phyloP scores from a whole-genome alignment of 2,329 filamentous ascomycete genomes.

The Sporothrix variecibatus region DNA sequence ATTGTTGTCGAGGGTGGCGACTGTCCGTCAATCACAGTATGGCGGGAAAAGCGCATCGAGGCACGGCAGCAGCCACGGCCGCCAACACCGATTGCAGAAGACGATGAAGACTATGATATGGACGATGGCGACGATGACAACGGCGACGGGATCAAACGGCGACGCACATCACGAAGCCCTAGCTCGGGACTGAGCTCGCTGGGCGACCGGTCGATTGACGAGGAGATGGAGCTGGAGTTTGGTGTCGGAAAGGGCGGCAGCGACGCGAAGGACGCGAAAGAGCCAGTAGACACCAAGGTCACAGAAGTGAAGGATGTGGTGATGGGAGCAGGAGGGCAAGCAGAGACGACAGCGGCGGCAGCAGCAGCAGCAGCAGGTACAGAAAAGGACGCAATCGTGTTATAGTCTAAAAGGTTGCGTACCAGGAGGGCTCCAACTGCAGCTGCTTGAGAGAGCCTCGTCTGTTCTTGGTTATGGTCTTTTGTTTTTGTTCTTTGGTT shows the following conservation, averaged over 20 bases:
- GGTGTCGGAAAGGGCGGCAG: neutral
- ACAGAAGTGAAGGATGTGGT: neutral
- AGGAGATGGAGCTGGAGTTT: constrained; percentile 50
- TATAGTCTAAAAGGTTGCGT: constrained; percentile 1
- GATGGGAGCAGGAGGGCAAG: neutral
- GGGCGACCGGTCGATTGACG: constrained; percentile 49
- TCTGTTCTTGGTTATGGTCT: neutral
- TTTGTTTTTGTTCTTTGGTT: neutral
- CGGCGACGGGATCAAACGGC: constrained; percentile 29
- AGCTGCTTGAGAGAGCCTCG: neutral
- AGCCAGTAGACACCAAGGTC: neutral
- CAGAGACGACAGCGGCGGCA: neutral
- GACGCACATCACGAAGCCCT: constrained; percentile 46
- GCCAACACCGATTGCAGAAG: constrained; percentile 25
- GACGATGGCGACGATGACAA: constrained; percentile 20
- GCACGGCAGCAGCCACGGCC: constrained; percentile 33
- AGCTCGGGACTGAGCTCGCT: constrained; percentile 62
- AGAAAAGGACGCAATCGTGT: neutral
- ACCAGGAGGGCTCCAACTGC: neutral
- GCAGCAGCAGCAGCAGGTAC: neutral
- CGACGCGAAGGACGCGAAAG: neutral
- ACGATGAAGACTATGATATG: constrained; percentile 17
- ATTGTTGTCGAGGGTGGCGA: constrained; percentile 78
- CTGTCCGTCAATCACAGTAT: constrained; percentile 66
- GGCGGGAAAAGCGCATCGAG: constrained; percentile 50